Percentiles rank a stretch among this genome's conserved stretches.
Evolutionary conservation across 768 basidiomycete species (phyloP).

Genomic region (Mycena epipterygia): DNA sequence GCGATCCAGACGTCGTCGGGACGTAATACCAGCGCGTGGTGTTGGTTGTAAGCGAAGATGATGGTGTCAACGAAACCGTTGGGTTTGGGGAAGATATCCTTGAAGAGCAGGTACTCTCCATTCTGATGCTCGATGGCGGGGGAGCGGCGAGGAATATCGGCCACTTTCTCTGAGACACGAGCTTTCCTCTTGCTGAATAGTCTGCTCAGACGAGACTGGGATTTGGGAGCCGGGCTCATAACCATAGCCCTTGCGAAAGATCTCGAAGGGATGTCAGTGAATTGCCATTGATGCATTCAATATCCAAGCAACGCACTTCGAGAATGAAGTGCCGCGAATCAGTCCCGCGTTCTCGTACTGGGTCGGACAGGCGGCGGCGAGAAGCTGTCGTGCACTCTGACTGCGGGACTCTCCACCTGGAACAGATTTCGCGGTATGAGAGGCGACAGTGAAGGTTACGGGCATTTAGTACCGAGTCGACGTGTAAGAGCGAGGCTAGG

Average conservation of each 20-base stretch:
- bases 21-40: constrained; percentile 49
- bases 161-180: not conserved
- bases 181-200: not conserved
- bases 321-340: not conserved
- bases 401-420: not conserved
- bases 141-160: not conserved
- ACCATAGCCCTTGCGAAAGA: not conserved
- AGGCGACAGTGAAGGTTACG: not conserved
- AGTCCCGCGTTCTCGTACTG: not conserved
- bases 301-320: not conserved
- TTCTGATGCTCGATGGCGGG: not conserved
- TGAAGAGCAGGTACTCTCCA: not conserved
- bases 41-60: constrained; percentile 41
- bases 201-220: not conserved
- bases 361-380: not conserved
- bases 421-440: not conserved
- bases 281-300: not conserved
- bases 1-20: constrained; percentile 58
- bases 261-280: not conserved
- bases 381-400: not conserved
- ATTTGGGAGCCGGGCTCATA: not conserved
- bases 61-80: constrained; percentile 43
- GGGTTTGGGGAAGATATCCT: not conserved
- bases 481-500: too few species aligned
- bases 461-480: too few species aligned